Evolutionary conservation across 192 early-diverging fungal genomes (phyloP).

Genomic region (Lunasporangiospora selenospora): DNA sequence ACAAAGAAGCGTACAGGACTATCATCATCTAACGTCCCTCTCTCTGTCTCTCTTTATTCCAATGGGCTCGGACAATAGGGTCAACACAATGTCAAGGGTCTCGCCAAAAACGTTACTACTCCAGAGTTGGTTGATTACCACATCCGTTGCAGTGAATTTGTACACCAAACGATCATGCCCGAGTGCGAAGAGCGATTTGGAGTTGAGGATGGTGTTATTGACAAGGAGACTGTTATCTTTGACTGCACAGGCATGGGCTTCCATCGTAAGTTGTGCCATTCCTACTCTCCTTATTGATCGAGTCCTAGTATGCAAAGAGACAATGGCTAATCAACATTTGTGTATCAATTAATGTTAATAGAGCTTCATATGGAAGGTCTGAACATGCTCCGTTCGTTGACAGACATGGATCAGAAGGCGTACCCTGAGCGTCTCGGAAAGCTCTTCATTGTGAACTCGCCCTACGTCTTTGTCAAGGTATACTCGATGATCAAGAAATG

Average conservation of each 20-base stretch:
- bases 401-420: slow-evolving; percentile 88
- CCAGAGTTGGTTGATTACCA: slow-evolving; percentile 73
- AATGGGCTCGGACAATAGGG: too few species aligned
- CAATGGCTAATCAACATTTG: too few species aligned
- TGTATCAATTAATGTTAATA: too few species aligned
- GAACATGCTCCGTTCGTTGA: slow-evolving; percentile 73
- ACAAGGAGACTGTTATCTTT: slow-evolving; percentile 88
- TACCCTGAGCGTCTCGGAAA: slow-evolving; percentile 95
- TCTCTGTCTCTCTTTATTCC: not conserved
- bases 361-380: slow-evolving; percentile 71
- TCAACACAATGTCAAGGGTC: slow-evolving; percentile 67
- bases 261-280: slow-evolving; percentile 65
- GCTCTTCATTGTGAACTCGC: slow-evolving; percentile 94
- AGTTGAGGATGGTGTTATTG: slow-evolving; percentile 61
- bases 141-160: slow-evolving; percentile 73
- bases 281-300: too few species aligned
- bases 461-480: slow-evolving; percentile 84
- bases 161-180: slow-evolving; percentile 72
- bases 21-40: too few species aligned
- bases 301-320: too few species aligned
- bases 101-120: slow-evolving; percentile 64
- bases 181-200: slow-evolving; percentile 79
- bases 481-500: slow-evolving; percentile 81
- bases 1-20: too few species aligned
- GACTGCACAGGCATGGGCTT: slow-evolving; percentile 89